Base-by-base conservation (phyloP, 257 asterid genomes). In the Plectranthus barbatus region DNA sequence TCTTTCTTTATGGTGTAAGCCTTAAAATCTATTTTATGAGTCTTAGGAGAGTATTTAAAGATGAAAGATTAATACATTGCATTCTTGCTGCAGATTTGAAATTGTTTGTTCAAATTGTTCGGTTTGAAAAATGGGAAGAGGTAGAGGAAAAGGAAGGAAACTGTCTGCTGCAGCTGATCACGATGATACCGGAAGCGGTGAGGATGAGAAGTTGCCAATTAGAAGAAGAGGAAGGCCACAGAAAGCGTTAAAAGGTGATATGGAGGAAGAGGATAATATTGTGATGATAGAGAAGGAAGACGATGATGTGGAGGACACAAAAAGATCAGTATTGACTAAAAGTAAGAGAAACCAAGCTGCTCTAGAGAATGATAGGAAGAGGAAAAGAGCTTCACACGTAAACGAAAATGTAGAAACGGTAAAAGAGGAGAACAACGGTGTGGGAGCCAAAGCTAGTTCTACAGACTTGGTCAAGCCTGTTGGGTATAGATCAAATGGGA, bases 171-270 rank as follows among this genome's bases (percentile, higher is more conserved):
- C 45, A 26, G 68, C 79, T 39, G 73, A 72, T 74, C 83, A 69
- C 29, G 90, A 80, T 23, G 86, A 84, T 71, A 62, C 62, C 56
- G 84, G 76, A 72, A 84, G 93, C 56, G 93, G 83, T 14, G 95
- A 86, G 78, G 93, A 86, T 46, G 96, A 86, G 71, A 88, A 88
- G 75, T 52, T 79, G 44, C 83, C 80, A 0, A 75, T 76, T 50
- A 74, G 81, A 73, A 84, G 84, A 73, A 77, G 96, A 75, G 96
- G 96, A 66, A 84, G 95, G 76, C 96, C 93, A 0, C 81, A 67
- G 45, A 88, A 84, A 62, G 83, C 77, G 26, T 41, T 64, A 54
- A 84, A 80, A 53, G 83, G 83, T 37, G 82, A 82, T n/a, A 29
- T 64, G 5, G 84, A 74, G 51, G 86, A 83, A 73, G 84, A 76